A percentile compares a stretch with the other conserved stretches of the same genome.
Conservation (phyloP, 352 stramenopile genomes). For the Phytophthora tentaculata region DNA sequence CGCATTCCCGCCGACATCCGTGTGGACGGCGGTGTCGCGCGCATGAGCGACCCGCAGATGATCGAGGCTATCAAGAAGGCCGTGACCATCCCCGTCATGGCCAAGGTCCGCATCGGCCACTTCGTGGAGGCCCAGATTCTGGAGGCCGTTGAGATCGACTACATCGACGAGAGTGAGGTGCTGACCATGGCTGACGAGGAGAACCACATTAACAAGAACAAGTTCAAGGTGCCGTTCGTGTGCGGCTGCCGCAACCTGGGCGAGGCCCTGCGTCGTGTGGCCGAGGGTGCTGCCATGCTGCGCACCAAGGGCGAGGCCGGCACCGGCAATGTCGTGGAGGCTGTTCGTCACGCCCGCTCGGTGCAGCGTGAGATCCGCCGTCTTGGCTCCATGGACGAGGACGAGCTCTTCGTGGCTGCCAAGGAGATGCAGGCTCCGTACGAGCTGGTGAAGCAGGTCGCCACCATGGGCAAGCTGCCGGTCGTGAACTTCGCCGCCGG, state of each 20-base stretch:
- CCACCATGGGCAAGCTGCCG: conserved; percentile 90
- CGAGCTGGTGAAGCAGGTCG: conserved; percentile 93
- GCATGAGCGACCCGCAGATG: conserved; percentile 98
- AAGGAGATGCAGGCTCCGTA: conserved; percentile 97
- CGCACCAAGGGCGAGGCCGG: conserved; percentile 98
- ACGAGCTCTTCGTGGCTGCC: conserved; percentile 97
- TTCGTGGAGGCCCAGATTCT: conserved; percentile 99
- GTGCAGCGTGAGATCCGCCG: conserved; percentile 93
- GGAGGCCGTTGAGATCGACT: conserved; percentile 97
- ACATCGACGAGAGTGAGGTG: conserved; percentile 99
- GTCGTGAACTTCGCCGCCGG: conserved; percentile 99
- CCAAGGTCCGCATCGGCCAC: conserved; percentile 98
- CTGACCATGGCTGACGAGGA: conserved; percentile 99
- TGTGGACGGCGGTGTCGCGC: conserved; percentile 94
- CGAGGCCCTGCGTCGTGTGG: conserved; percentile 94
- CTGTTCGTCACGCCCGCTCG: conserved; percentile 95
- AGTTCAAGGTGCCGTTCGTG: conserved; percentile 98
- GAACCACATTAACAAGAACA: conserved; percentile 97
- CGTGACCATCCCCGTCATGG: conserved; percentile 99
- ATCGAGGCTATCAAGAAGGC: conserved; percentile 99
- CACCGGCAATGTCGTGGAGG: conserved; percentile 98
- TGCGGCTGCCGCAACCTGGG: conserved; percentile 98
- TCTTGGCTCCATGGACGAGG: conserved; percentile 94
- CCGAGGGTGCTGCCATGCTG: conserved; percentile 97
- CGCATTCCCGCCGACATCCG: conserved; percentile 98